Evolutionary conservation across 495 filamentous ascomycete species (phyloP), one percentile per base, ranked within the genome.

Genomic region (Pyrenula massariospora): DNA sequence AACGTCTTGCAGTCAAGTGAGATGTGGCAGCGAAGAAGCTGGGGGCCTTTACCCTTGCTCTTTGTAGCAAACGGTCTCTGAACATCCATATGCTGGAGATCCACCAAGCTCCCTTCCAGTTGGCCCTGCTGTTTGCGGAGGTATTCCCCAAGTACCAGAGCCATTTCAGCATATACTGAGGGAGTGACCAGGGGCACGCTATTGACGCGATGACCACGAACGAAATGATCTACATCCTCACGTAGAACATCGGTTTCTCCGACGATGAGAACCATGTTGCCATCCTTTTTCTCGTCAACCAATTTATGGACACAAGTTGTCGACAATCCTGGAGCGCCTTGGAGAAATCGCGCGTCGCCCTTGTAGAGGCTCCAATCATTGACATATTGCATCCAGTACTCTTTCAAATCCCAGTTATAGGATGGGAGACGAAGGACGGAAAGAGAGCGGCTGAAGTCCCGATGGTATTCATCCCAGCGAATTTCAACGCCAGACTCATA

Each of bases 111-210:
- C n/a, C n/a, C n/a, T 0, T 54, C 0, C 12, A 57, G 53, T 11
- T 53, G 10, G 12, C 61, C 42, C 1, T 65, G 64, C 0, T 47
- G n/a, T 10, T 54, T 57, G 49, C 61, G 57, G 24, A 83, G 71
- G 59, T 88, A 89, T 24, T 89, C 78, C 57, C 76, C 83, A 48
- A 88, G 68, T 0, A 87, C 89, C 58, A 88, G 77, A 12, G 85
- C 86, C 73, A 89, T 88, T 66, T 92, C 88, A 19, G 73, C 80
- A 53, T 83, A 84, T 0, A 84, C 65, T 2, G 77, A 70, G n/a
- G n/a, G n/a, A n/a, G n/a, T n/a, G n/a, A n/a, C n/a, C n/a, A n/a
- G n/a, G n/a, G n/a, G n/a, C n/a, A n/a, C n/a, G n/a, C n/a, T n/a
- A n/a, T n/a, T n/a, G n/a, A n/a, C n/a, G n/a, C n/a, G n/a, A n/a